Evolutionary conservation across 495 filamentous ascomycete species (phyloP), one percentile per base, ranked within the genome.

Genomic region (Pseudomonodictys pantanalensis): DNA sequence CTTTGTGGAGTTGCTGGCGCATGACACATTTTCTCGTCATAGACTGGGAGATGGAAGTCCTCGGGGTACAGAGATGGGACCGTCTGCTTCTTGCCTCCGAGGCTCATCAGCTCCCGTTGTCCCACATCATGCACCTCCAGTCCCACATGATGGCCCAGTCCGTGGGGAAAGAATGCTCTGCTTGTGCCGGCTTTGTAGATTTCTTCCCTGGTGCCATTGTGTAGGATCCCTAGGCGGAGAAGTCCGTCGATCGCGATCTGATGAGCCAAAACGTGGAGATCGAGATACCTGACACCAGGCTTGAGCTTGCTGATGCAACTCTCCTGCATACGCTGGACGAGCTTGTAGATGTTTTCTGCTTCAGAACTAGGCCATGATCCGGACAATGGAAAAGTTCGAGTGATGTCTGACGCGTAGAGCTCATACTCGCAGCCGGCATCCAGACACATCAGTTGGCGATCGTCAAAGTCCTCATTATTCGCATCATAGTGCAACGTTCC

Each of bases 381-480:
- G 22, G 74, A 76, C 17, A 95, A 71, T 0, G 92, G 92, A 64
- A 95, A 84, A 1, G 92, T 95, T 4, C 92, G 81, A 0, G 92
- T 97, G 32, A 97, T 81, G 64, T 97, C 92, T 49, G 83, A 85
- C n/a, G 90, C 90, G 68, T 97, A 97, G 70, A 88, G 90, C 11
- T 85, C 73, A 80, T 82, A 95, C 69, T 96, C 92, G 30, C 83
- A 82, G 5, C 89, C 91, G 1, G 91, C 92, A 69, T 97, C 92
- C 7, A 96, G 76, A 56, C 89, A 85, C 24, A 96, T 77, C 17
- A 92, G 75, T 68, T 91, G 85, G 48, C 80, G 77, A 2, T 82
- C 82, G 3, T 74, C 67, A 32, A 97, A 78, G 4, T 83, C 73
- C 60, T 87, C 79, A 65, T 93, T 76, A 69, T 97, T 97, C 24